phyloP scores from a whole-genome alignment of 352 stramenopile genomes.

The Phytophthora sp. region DNA sequence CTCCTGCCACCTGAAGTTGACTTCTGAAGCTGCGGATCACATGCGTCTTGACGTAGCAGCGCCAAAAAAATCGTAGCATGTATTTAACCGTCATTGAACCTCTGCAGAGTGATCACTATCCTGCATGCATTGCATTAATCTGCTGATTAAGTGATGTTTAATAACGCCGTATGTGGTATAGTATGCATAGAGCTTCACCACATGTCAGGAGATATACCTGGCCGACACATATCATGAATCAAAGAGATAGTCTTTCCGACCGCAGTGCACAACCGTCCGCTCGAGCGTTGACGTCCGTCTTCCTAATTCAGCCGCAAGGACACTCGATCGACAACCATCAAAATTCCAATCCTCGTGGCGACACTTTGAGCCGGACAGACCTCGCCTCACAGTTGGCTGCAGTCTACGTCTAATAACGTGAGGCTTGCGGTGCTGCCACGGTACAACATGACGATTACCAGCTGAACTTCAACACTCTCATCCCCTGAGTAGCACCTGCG shows the following conservation, averaged over 20 bases:
- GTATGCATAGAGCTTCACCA: neutral
- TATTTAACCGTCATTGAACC: no score
- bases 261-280: neutral
- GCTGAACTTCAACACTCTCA: no score
- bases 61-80: no score
- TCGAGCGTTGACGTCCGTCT: constrained; percentile 1
- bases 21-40: constrained; percentile 4
- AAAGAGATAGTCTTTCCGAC: constrained; percentile 4
- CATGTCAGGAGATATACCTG: neutral
- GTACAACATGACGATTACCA: no score
- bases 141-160: neutral
- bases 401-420: no score
- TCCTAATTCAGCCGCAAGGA: constrained; percentile 15
- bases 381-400: neutral
- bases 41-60: no score
- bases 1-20: constrained; percentile 4
- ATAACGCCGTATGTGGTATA: neutral
- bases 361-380: no score
- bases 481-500: neutral
- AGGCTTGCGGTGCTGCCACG: no score
- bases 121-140: constrained; percentile 10
- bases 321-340: neutral
- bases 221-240: neutral
- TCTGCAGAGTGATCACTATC: no score
- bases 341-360: no score